phyloP scores from a whole-genome alignment of 768 basidiomycete genomes.

The Lactifluus pinguis region DNA sequence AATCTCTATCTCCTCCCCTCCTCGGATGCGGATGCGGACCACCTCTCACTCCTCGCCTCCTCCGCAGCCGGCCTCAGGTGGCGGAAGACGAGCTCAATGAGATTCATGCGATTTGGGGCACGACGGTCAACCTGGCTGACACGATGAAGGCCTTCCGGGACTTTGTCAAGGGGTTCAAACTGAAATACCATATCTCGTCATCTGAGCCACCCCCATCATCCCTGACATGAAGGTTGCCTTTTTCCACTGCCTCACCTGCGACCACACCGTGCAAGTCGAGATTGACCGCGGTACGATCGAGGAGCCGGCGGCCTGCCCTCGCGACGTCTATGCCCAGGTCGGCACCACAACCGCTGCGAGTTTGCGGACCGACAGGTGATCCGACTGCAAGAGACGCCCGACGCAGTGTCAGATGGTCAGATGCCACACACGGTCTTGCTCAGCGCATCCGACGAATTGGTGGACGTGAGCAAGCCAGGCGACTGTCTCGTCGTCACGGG shows the following conservation, averaged over 20 bases:
- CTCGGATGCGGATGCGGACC: slow-evolving; percentile 42
- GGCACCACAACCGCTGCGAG: slow-evolving; percentile 92
- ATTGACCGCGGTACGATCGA: slow-evolving; percentile 76
- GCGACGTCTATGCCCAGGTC: slow-evolving; percentile 60
- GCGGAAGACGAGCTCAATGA: slow-evolving; percentile 75
- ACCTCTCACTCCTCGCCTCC: slow-evolving; percentile 49
- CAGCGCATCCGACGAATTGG: slow-evolving; percentile 95
- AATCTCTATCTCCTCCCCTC: slow-evolving; percentile 38
- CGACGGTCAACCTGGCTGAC: slow-evolving; percentile 84
- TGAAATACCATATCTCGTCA: slow-evolving; percentile 43
- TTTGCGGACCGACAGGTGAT: slow-evolving; percentile 96
- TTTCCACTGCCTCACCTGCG: no score
- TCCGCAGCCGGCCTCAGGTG: slow-evolving; percentile 44
- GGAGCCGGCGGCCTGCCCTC: no score
- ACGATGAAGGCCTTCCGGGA: slow-evolving; percentile 86
- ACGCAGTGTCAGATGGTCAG: slow-evolving; percentile 95
- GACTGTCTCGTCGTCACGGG: slow-evolving; percentile 87
- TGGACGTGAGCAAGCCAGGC: slow-evolving; percentile 93
- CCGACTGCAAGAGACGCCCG: slow-evolving; percentile 93
- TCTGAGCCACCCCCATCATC: no score
- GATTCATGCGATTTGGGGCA: slow-evolving; percentile 94
- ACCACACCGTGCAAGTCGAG: slow-evolving; percentile 88
- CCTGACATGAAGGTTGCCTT: no score
- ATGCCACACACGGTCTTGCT: slow-evolving; percentile 96
- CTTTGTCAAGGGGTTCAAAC: slow-evolving; percentile 88